Evolutionary conservation across 768 basidiomycete genomes (phyloP).

Genomic region (Hemileccinum rubropunctum): DNA sequence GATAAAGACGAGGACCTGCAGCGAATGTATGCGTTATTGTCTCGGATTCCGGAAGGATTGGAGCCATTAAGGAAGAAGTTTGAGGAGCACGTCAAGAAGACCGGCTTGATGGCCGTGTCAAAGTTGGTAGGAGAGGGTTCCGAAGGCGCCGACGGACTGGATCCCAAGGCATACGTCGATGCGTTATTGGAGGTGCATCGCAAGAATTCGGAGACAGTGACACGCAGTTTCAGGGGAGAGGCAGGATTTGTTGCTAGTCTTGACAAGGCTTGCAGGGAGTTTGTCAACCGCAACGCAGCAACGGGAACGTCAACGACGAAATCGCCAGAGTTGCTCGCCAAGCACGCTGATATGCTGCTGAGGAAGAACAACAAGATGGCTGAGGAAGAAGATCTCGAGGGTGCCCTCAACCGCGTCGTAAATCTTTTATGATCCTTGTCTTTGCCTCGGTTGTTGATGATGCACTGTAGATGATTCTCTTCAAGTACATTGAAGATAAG

Average conservation of each 20-base stretch:
- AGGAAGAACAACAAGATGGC: conserved; percentile 95
- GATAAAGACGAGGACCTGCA: conserved; percentile 95
- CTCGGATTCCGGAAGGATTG: conserved; percentile 85
- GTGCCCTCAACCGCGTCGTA: conserved; percentile 87
- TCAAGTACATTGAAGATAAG: conserved; percentile 99
- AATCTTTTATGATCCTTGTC: conserved; percentile 24
- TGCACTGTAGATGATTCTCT: conserved; percentile 78
- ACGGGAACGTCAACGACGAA: conserved; percentile 81
- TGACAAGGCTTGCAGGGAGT: conserved; percentile 93
- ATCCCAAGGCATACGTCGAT: conserved; percentile 94
- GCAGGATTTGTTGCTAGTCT: conserved; percentile 91
- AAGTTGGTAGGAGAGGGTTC: conserved; percentile 59
- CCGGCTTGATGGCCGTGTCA: conserved; percentile 78
- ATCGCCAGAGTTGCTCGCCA: conserved; percentile 90
- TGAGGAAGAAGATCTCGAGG: conserved; percentile 89
- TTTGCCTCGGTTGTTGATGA: conserved; percentile 2
- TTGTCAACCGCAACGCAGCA: conserved; percentile 90
- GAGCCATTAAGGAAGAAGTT: conserved; percentile 91
- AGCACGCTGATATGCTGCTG: conserved; percentile 85
- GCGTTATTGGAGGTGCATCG: conserved; percentile 87
- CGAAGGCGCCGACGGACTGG: conserved; percentile 58
- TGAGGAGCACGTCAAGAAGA: conserved; percentile 92
- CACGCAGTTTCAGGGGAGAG: conserved; percentile 87
- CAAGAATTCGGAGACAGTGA: conserved; percentile 88
- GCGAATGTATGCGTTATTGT: conserved; percentile 91